A percentile compares a stretch with the other conserved stretches of the same genome.
Conservation (phyloP, 2,329 filamentous ascomycete species). For the Chaetomium strumarium region DNA sequence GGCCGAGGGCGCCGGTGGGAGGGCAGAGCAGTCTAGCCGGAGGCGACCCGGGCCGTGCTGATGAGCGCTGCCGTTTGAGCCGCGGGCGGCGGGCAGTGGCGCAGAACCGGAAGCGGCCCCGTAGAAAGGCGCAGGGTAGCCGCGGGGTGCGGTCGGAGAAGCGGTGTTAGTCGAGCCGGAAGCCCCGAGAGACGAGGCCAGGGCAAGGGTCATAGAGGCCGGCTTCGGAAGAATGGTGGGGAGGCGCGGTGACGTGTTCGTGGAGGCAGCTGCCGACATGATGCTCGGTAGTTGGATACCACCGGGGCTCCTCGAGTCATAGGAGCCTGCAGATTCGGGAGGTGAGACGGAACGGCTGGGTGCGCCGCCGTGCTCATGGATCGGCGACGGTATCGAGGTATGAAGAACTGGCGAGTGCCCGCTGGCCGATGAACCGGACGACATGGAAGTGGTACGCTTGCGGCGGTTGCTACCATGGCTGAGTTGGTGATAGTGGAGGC, state of each 20-base stretch:
- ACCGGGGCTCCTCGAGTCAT: slow-evolving; percentile 41
- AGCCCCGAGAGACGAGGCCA: slow-evolving; percentile 22
- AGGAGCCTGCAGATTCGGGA: slow-evolving; percentile 39
- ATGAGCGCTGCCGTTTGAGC: slow-evolving; percentile 31
- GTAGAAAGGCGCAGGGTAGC: slow-evolving; percentile 38
- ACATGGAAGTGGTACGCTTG: slow-evolving; percentile 67
- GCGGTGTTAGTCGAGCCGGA: slow-evolving; percentile 25
- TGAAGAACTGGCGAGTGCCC: slow-evolving; percentile 46
- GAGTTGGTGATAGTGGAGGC: slow-evolving; percentile 80
- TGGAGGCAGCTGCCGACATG: slow-evolving; percentile 36
- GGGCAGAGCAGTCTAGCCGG: slow-evolving; percentile 54
- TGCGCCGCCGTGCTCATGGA: slow-evolving; percentile 36
- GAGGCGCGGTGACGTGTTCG: slow-evolving; percentile 43
- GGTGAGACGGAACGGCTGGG: slow-evolving; percentile 45
- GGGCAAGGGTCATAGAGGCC: slow-evolving; percentile 41
- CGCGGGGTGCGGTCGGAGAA: slow-evolving; percentile 33
- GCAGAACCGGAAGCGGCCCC: slow-evolving; percentile 32
- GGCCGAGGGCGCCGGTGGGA: slow-evolving; percentile 32
- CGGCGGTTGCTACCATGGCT: slow-evolving; percentile 76
- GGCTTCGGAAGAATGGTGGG: slow-evolving; percentile 64
- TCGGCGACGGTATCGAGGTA: slow-evolving; percentile 44
- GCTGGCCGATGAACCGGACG: slow-evolving; percentile 54
- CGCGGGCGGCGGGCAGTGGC: slow-evolving; percentile 27
- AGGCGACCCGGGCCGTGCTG: slow-evolving; percentile 33
- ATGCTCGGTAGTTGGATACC: slow-evolving; percentile 50